Evolutionary conservation across 2,329 filamentous ascomycete species (phyloP).

Genomic region (Fusarium fracticaudum): DNA sequence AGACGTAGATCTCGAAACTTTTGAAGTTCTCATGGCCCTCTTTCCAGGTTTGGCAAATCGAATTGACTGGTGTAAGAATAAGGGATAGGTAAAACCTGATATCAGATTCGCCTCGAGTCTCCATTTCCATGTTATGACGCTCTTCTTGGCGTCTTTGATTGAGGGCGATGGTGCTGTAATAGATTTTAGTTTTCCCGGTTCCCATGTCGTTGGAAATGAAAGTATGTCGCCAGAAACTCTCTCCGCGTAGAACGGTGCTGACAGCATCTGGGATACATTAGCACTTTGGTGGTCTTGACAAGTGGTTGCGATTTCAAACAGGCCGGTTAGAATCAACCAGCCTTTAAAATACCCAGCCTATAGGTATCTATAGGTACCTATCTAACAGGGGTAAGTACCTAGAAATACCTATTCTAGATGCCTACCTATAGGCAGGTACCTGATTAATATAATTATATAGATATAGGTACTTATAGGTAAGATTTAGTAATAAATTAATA

Average conservation of each 20-base stretch:
- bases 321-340: too few relatives aligned
- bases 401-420: too few relatives aligned
- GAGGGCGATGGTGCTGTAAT: background rate
- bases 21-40: background rate
- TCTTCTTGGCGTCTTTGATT: background rate
- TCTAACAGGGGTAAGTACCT: too few relatives aligned
- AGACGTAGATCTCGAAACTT: background rate
- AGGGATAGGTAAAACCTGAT: background rate
- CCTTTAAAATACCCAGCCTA: too few relatives aligned
- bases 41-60: background rate
- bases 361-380: too few relatives aligned
- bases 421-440: too few relatives aligned
- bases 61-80: background rate
- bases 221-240: background rate
- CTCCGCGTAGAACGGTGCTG: background rate
- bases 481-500: too few relatives aligned
- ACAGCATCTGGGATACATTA: background rate
- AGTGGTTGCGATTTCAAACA: too few relatives aligned
- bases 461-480: too few relatives aligned
- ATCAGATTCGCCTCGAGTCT: rapidly evolving
- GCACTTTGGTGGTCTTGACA: background rate
- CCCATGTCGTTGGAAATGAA: background rate
- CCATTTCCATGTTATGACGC: background rate
- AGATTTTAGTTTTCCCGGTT: rapidly evolving
- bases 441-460: too few relatives aligned